A percentile compares a stretch with the other conserved stretches of the same genome.
Conservation (phyloP, 225 moss, liverwort and hornwort species). For the Physcomitrellopsis africana region DNA sequence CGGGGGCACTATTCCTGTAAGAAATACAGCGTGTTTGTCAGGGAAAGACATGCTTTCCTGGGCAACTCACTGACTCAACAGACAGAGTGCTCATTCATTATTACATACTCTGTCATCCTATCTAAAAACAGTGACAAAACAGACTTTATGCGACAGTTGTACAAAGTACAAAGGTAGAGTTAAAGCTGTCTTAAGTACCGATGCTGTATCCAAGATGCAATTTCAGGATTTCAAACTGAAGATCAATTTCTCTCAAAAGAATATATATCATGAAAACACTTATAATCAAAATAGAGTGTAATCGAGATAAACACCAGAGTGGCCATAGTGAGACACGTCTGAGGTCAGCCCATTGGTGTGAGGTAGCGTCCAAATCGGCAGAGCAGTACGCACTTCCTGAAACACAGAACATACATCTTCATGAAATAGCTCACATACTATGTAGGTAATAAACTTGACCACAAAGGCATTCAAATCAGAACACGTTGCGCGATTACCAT, state of each 20-base stretch:
- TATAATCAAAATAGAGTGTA: not conserved
- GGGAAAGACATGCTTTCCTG: too few species aligned
- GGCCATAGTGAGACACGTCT: constrained; percentile 84
- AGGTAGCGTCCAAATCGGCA: constrained; percentile 92
- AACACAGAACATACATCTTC: not conserved
- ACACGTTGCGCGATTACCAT: too few species aligned
- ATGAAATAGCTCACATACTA: not conserved
- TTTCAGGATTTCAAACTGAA: too few species aligned
- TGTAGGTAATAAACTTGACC: not conserved
- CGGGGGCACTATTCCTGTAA: constrained; percentile 89
- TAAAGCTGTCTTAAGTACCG: not conserved
- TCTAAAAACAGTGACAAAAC: not conserved
- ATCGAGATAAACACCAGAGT: constrained; percentile 56
- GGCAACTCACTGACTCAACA: too few species aligned
- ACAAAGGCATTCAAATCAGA: not conserved
- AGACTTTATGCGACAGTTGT: not conserved
- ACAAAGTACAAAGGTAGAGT: not conserved
- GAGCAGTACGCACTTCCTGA: constrained; percentile 78
- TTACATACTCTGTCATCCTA: not conserved
- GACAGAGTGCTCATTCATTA: too few species aligned
- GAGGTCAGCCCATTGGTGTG: constrained; percentile 75
- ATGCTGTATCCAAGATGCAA: not conserved
- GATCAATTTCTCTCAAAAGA: not conserved
- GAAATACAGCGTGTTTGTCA: not conserved
- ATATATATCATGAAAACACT: not conserved